Percentiles rank a stretch among this genome's conserved stretches.
These are phyloP conservation scores for Boletus tylopilopsis DNA, from an alignment of 768 basidiomycete species.

Conservation along the genomic window DNA sequence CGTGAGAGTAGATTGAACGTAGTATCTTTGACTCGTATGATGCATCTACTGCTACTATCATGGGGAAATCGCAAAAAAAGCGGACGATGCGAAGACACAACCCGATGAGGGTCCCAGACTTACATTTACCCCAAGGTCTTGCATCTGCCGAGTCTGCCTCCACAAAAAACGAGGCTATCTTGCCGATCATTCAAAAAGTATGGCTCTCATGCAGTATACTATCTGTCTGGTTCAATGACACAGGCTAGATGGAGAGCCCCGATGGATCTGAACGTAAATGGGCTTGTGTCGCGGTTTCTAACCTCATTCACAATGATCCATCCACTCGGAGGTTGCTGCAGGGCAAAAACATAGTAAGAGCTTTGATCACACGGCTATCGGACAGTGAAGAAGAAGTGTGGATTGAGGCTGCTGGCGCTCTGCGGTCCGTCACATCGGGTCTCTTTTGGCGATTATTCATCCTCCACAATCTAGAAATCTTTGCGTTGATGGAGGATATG, in stretches of 20 bases:
- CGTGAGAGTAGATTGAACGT: conserved; percentile 4
- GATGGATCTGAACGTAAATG: conserved; percentile 85
- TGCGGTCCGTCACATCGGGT: conserved; percentile 54
- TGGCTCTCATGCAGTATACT: conserved; percentile 2
- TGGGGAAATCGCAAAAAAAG: conserved; percentile 96
- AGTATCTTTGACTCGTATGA: background rate
- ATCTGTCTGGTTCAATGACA: background rate
- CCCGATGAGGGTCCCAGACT: conserved; percentile 90
- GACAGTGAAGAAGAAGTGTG: conserved; percentile 90
- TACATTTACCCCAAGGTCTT: conserved; percentile 82
- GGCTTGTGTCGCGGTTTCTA: conserved; percentile 96
- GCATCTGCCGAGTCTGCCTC: conserved; percentile 69
- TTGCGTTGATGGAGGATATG: conserved; percentile 92
- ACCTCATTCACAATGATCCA: conserved; percentile 92
- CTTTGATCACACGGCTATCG: conserved; percentile 79
- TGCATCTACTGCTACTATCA: conserved; percentile 30
- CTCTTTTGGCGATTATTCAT: conserved; percentile 6
- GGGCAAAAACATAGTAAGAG: conserved; percentile 86
- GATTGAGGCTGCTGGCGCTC: conserved; percentile 82
- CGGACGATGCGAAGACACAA: conserved; percentile 83
- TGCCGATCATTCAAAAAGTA: conserved; percentile 92
- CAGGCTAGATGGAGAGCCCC: conserved; percentile 62
- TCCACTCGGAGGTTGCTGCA: conserved; percentile 87
- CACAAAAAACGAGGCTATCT: conserved; percentile 70
- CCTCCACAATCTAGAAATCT: conserved; percentile 60